Conservation (phyloP, 2,329 filamentous ascomycete species). For the Colletotrichum truncatum region DNA sequence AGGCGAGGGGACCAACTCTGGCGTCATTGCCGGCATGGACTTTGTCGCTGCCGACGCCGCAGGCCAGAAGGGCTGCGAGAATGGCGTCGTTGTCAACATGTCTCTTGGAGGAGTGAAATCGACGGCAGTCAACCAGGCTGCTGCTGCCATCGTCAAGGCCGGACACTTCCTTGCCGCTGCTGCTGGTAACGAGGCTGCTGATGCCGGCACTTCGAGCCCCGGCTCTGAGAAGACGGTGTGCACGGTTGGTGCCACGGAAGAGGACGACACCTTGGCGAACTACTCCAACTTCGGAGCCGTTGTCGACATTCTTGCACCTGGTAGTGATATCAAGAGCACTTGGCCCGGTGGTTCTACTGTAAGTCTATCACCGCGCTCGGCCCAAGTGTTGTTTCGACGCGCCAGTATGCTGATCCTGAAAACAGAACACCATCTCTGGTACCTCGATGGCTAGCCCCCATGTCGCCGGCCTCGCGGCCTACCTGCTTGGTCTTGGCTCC, state of each 20-base stretch:
- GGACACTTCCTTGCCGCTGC: constrained; percentile 65
- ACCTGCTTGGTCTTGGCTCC: constrained; percentile 54
- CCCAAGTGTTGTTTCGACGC: neutral
- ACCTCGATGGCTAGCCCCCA: constrained; percentile 35
- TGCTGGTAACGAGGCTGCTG: constrained; percentile 59
- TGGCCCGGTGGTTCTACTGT: constrained; percentile 53
- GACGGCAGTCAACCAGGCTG: constrained; percentile 58
- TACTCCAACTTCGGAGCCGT: constrained; percentile 63
- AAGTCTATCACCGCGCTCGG: constrained; percentile 27
- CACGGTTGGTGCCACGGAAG: constrained; percentile 61
- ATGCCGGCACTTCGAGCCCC: constrained; percentile 56
- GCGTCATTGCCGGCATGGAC: constrained; percentile 55
- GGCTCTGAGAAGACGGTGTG: constrained; percentile 57
- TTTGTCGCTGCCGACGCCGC: constrained; percentile 47
- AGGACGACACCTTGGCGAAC: constrained; percentile 48
- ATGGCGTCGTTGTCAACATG: constrained; percentile 63
- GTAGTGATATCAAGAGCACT: constrained; percentile 55
- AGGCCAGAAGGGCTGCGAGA: constrained; percentile 42
- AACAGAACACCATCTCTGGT: constrained; percentile 28
- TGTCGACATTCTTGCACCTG: constrained; percentile 63
- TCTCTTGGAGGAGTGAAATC: constrained; percentile 61
- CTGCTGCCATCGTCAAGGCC: constrained; percentile 51
- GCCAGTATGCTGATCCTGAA: neutral
- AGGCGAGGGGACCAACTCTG: constrained; percentile 48
- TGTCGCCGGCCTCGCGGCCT: constrained; percentile 33